phyloP scores from a whole-genome alignment of 73 alveolate genomes.

The Symbiodinium natans region DNA sequence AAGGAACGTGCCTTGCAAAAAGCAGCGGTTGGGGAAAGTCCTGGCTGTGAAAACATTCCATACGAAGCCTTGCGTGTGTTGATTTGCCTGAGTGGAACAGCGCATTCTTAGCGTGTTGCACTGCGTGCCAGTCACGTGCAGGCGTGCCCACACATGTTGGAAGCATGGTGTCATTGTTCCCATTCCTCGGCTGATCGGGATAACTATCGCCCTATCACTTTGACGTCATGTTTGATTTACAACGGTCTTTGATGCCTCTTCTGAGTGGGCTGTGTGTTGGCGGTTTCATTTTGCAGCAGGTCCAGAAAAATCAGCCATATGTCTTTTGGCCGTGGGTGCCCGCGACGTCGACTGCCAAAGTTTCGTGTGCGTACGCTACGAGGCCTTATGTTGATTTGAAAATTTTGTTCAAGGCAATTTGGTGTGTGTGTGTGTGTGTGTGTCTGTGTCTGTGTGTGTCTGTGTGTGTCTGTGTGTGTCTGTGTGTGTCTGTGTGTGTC shows the following conservation, averaged over 20 bases:
- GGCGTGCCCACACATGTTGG: not conserved
- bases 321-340: not conserved
- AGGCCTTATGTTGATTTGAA: not conserved
- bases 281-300: not conserved
- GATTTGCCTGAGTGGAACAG: not conserved
- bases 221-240: not conserved
- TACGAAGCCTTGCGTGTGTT: not conserved
- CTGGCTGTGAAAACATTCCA: not conserved
- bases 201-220: too few species aligned
- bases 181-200: not conserved
- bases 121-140: not conserved
- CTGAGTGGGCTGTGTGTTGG: not conserved
- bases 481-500: not conserved
- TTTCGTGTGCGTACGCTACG: not conserved
- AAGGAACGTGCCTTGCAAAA: not conserved
- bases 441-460: not conserved
- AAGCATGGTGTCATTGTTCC: too few species aligned
- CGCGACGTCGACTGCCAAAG: not conserved
- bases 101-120: not conserved
- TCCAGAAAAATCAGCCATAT: not conserved
- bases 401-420: not conserved
- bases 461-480: not conserved
- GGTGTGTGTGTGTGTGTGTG: not conserved
- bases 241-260: not conserved
- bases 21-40: not conserved